Percentiles rank a stretch among this genome's conserved stretches.
phyloP scores from a whole-genome alignment of 1,284 basidiomycete species.

The Serendipita sp. region DNA sequence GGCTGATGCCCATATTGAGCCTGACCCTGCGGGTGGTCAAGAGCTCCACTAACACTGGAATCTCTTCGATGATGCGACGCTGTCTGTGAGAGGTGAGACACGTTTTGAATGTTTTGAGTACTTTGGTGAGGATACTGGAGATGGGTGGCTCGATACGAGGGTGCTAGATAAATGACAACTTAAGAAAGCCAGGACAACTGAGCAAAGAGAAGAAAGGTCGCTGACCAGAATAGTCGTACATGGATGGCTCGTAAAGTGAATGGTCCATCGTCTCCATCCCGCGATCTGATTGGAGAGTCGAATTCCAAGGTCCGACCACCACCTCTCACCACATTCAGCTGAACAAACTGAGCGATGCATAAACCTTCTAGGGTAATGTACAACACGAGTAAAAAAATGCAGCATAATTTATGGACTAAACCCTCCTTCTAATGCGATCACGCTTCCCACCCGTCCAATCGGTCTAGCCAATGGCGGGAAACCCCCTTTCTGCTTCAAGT shows the following conservation, averaged over 20 bases:
- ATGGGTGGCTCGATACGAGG: neutral
- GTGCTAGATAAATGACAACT: neutral
- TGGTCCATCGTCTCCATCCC: conserved; percentile 5
- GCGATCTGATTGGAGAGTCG: neutral
- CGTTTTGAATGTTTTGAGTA: conserved; percentile 3
- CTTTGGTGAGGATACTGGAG: neutral
- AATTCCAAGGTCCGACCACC: neutral
- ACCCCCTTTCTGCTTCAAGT: conserved; percentile 26
- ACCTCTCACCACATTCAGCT: neutral
- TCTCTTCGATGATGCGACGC: conserved; percentile 1
- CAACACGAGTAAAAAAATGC: neutral
- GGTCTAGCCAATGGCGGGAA: conserved; percentile 14
- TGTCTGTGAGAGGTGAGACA: neutral
- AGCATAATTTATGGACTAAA: neutral
- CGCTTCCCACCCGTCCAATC: neutral
- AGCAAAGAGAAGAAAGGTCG: neutral
- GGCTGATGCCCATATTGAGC: neutral
- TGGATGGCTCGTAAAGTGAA: neutral
- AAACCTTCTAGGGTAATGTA: neutral
- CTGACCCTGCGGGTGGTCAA: neutral
- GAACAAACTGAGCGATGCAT: neutral
- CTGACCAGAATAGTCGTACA: conserved; percentile 5
- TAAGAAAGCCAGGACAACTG: neutral
- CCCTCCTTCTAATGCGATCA: neutral
- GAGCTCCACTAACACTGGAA: neutral